Evolutionary conservation across 2,329 filamentous ascomycete species (phyloP).

Genomic region (Aureobasidium sp.): DNA sequence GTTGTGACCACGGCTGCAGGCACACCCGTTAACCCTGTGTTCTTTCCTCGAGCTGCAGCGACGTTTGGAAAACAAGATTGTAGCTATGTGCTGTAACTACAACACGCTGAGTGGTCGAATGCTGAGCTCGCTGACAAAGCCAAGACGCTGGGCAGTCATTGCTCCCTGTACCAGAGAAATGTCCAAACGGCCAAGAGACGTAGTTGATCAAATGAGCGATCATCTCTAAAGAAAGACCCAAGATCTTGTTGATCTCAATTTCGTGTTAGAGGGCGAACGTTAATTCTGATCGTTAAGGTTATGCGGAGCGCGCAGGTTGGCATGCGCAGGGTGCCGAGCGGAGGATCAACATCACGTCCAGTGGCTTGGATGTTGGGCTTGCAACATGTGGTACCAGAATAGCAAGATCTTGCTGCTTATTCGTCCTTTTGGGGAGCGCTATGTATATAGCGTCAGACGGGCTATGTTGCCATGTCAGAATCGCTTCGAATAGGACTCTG

Average conservation of each 20-base stretch:
- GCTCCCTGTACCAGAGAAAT: not conserved
- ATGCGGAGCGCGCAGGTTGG: not conserved
- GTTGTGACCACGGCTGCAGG: not conserved
- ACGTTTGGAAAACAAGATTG: not conserved
- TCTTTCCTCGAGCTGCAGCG: not conserved
- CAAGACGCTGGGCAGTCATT: not conserved
- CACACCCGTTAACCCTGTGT: constrained; percentile 11
- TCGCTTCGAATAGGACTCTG: not conserved
- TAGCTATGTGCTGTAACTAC: not conserved
- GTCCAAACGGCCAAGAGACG: not conserved
- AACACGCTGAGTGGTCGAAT: not conserved
- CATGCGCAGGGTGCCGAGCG: not conserved
- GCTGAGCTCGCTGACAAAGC: not conserved
- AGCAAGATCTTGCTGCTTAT: constrained; percentile 12
- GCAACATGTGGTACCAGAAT: constrained; percentile 1
- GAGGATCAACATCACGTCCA: constrained; percentile 7
- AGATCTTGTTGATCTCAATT: constrained; percentile 5
- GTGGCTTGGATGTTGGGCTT: constrained; percentile 10
- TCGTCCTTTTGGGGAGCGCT: not conserved
- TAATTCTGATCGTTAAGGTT: constrained; percentile 1
- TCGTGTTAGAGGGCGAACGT: not conserved
- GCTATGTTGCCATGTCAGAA: not conserved
- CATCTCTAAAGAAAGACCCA: not conserved
- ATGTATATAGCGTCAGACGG: not conserved
- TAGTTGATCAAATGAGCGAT: not conserved